phyloP scores from a whole-genome alignment of 768 basidiomycete genomes.

The Mycena alexandri region DNA sequence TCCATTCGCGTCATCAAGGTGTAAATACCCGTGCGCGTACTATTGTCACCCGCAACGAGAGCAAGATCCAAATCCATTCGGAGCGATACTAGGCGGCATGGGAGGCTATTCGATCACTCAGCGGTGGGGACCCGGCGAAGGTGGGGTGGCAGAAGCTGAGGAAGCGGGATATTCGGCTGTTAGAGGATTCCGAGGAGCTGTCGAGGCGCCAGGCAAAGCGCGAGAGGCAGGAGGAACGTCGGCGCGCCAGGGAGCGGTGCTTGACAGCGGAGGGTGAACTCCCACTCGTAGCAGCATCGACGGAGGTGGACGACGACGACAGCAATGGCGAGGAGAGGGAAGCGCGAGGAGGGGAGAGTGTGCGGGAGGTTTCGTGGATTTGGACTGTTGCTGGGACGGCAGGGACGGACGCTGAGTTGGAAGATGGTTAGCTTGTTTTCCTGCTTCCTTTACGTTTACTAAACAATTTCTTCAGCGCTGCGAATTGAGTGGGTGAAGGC shows the following conservation, averaged over 20 bases:
- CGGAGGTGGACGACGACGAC: background rate
- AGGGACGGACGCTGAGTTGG: background rate
- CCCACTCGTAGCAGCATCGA: no score
- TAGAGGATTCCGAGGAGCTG: background rate
- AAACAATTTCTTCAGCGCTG: conserved; percentile 4
- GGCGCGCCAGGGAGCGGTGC: background rate
- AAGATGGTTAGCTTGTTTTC: conserved; percentile 3
- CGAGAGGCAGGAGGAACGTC: background rate
- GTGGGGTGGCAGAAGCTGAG: background rate
- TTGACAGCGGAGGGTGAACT: background rate
- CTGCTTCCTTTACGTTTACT: background rate
- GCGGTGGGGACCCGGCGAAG: background rate
- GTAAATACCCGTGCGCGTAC: background rate
- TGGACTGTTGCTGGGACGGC: background rate
- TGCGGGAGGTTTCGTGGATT: conserved; percentile 5
- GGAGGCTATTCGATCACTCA: background rate
- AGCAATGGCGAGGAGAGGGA: background rate
- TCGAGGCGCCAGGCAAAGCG: background rate
- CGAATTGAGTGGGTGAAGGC: conserved; percentile 29
- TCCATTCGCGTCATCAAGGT: background rate
- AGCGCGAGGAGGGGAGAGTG: background rate
- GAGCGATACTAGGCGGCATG: conserved; percentile 13
- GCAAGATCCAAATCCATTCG: conserved; percentile 2
- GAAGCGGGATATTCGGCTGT: background rate
- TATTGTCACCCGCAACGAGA: conserved; percentile 13